These are phyloP conservation scores for Aspergillus cavernicola DNA, from an alignment of 495 filamentous ascomycete genomes.

Conservation along the genomic window DNA sequence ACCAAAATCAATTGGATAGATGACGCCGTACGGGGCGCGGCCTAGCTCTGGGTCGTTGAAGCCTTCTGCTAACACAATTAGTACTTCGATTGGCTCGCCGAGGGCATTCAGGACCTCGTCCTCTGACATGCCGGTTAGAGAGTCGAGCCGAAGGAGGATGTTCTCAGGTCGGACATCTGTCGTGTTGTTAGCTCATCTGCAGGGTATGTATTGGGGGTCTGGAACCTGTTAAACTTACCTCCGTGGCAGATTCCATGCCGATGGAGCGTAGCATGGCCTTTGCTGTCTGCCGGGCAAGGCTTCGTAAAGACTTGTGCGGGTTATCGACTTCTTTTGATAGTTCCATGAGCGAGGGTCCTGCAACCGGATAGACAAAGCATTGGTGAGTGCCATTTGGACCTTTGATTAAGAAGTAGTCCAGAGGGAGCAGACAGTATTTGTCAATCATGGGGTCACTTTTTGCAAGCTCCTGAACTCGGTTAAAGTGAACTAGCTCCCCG, in stretches of 20 bases:
- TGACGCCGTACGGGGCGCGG: not conserved
- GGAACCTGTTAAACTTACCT: not conserved
- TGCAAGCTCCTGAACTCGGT: not conserved
- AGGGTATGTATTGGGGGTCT: too few species aligned
- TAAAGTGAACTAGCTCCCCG: not conserved
- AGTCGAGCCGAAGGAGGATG: not conserved
- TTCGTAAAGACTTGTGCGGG: not conserved
- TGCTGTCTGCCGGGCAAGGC: not conserved
- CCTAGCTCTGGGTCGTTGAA: not conserved
- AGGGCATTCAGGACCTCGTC: not conserved
- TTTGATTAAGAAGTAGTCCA: not conserved
- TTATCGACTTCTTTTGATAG: not conserved
- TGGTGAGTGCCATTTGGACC: constrained; percentile 1
- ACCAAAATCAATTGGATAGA: not conserved
- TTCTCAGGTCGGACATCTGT: not conserved
- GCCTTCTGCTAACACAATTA: not conserved
- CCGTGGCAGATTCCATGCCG: not conserved
- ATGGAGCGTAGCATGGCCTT: not conserved
- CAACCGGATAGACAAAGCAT: not conserved
- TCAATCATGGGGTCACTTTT: not conserved
- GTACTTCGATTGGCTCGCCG: not conserved
- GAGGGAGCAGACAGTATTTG: not conserved
- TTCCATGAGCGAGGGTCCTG: not conserved
- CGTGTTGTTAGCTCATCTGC: not conserved
- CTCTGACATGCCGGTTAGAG: not conserved